A percentile compares a stretch with the other conserved stretches of the same genome.
Evolutionary conservation across 768 basidiomycete species (phyloP).

Genomic region (Cystobasidium onofrii): DNA sequence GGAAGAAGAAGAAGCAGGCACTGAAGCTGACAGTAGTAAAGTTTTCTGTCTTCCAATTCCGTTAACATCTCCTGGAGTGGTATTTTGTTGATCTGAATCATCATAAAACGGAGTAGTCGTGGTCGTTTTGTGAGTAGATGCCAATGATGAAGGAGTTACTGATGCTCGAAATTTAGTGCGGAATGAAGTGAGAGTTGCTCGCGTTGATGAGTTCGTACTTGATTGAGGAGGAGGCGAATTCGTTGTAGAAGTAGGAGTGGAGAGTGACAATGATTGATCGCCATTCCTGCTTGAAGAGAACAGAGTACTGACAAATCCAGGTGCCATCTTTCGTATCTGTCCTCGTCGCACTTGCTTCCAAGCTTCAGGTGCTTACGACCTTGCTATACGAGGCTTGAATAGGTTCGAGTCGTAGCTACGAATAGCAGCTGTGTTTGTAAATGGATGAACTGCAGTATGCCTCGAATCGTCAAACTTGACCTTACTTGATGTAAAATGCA

Average conservation of each 20-base stretch:
- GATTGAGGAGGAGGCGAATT: not conserved
- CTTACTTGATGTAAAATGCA: no score
- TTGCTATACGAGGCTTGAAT: no score
- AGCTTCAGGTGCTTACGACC: no score
- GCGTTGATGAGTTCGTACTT: not conserved
- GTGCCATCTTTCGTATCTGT: not conserved
- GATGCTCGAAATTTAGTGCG: not conserved
- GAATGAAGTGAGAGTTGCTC: not conserved
- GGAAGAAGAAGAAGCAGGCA: slow-evolving; percentile 6
- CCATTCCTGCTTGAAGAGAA: not conserved
- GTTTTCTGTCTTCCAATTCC: no score
- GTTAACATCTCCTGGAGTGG: no score
- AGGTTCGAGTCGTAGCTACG: no score
- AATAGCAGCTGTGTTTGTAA: no score
- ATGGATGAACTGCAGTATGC: no score
- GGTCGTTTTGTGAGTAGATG: no score
- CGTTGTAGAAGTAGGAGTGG: not conserved
- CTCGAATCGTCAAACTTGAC: no score
- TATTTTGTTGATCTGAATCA: not conserved
- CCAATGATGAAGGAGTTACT: not conserved
- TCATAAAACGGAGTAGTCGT: not conserved
- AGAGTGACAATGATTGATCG: not conserved
- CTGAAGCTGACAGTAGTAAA: not conserved
- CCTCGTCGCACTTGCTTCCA: no score
- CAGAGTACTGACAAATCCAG: not conserved